Conservation (phyloP, 345 rosid species). For the Dimocarpus longan region DNA sequence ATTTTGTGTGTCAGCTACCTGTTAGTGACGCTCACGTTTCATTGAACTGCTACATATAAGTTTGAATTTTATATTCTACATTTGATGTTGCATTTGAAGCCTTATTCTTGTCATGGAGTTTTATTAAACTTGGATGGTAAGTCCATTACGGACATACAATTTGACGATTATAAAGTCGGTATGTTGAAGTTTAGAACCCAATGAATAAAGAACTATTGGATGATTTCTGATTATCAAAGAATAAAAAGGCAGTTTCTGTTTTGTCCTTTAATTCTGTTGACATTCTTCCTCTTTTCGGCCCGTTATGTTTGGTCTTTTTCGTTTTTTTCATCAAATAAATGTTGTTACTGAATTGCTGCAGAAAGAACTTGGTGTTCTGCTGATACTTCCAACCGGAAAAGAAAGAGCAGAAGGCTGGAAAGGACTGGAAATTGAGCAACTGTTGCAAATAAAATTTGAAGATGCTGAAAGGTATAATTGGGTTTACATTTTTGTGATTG, state of each 20-base stretch:
- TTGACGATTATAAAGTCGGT: no score
- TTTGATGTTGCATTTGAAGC: background rate
- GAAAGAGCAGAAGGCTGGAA: slow-evolving; percentile 59
- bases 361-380: slow-evolving; percentile 71
- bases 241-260: background rate
- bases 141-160: background rate
- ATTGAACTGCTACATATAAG: no score
- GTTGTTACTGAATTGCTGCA: slow-evolving; percentile 37
- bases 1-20: slow-evolving; percentile 5
- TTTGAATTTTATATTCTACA: no score
- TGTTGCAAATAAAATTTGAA: slow-evolving; percentile 54
- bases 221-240: background rate
- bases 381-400: slow-evolving; percentile 79
- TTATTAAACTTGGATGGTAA: background rate
- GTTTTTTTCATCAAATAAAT: background rate
- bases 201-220: background rate
- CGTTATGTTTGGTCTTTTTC: background rate
- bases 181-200: background rate
- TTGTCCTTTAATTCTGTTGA: background rate
- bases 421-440: slow-evolving; percentile 64
- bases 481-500: background rate
- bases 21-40: background rate
- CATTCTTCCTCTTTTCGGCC: background rate
- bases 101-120: background rate
- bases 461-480: slow-evolving; percentile 57